Base-by-base conservation (phyloP, 352 stramenopile genomes). In the Globisporangium spinosum region DNA sequence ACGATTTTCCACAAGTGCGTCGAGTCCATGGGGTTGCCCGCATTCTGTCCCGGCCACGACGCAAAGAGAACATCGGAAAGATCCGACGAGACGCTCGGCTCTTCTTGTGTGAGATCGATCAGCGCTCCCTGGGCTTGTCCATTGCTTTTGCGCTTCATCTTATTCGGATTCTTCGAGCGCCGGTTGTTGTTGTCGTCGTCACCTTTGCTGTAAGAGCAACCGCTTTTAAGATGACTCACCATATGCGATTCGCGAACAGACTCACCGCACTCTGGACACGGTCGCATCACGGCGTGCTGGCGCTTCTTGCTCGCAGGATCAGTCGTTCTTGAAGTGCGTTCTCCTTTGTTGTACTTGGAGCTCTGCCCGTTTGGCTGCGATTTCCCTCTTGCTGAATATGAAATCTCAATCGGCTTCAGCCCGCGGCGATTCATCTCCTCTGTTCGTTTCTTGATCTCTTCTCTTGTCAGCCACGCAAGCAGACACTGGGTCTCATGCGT, bases 1-100 rank as follows among this genome's bases (percentile, higher is more conserved):
- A 96, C 64, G 20, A 91, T 73, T 38, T 80, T 85, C 89, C 89
- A 96, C 54, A 94, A 88, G 66, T 87, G 78, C 23, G 87, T 89
- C 29, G 86, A 83, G 56, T 95, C 82, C 76, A 96, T 86, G 0
- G 82, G 74, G 22, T 75, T 82, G 0, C 89, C 89, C 32, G 83
- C 82, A 45, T 72, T 82, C 65, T 94, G 82, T 2, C 85, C 85
- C 0, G 87, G 87, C 89, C 89, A 96, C 13, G 85, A 87, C 1
- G 78, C 80, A 64, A 94, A 96, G n/a, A 96, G 70, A 9, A 93
- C 80, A 43, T 92, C 88, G 17, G 82, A 77, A 27, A 92, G 49
- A 64, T 94, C 83, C 13, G 70, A 65, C 3, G 62, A 56, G 3
- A 59, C 40, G 22, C 78, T 65, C 1, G 54, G 45, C 3, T 85